phyloP scores from a whole-genome alignment of 148 eudicot species.

The Tetragonia tetragonoides region DNA sequence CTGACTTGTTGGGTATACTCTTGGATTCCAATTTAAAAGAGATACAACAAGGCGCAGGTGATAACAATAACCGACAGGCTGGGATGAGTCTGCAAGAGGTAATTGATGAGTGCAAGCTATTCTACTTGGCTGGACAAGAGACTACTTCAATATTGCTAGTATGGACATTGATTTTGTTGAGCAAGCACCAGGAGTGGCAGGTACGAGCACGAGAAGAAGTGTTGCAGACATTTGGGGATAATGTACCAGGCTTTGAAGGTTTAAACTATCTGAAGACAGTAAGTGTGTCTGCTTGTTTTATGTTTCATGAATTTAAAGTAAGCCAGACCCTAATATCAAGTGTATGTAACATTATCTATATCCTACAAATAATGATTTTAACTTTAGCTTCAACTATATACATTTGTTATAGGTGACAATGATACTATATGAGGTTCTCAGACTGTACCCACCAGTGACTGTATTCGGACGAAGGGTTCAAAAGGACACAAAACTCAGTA shows the following conservation, averaged over 20 bases:
- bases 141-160: slow-evolving; percentile 13
- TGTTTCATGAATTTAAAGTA: neutral
- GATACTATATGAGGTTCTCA: slow-evolving; percentile 11
- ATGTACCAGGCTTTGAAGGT: slow-evolving; percentile 9
- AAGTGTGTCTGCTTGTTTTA: neutral
- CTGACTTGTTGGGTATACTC: slow-evolving; percentile 16
- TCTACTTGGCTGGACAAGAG: slow-evolving; percentile 10
- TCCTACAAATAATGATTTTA: too few species aligned
- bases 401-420: neutral
- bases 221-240: slow-evolving; percentile 2
- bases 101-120: slow-evolving; percentile 6
- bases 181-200: slow-evolving; percentile 21
- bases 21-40: slow-evolving; percentile 14
- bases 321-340: too few species aligned
- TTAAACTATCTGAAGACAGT: slow-evolving; percentile 14
- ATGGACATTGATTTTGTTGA: slow-evolving; percentile 16
- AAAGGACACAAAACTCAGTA: slow-evolving; percentile 25
- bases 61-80: neutral
- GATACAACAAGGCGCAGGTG: neutral
- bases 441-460: slow-evolving; percentile 19
- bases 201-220: slow-evolving; percentile 22
- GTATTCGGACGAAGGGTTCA: neutral
- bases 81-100: slow-evolving; percentile 15
- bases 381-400: neutral
- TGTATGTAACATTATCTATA: too few species aligned